phyloP scores from a whole-genome alignment of 257 asterid species.

The Solanum pimpinellifolium region DNA sequence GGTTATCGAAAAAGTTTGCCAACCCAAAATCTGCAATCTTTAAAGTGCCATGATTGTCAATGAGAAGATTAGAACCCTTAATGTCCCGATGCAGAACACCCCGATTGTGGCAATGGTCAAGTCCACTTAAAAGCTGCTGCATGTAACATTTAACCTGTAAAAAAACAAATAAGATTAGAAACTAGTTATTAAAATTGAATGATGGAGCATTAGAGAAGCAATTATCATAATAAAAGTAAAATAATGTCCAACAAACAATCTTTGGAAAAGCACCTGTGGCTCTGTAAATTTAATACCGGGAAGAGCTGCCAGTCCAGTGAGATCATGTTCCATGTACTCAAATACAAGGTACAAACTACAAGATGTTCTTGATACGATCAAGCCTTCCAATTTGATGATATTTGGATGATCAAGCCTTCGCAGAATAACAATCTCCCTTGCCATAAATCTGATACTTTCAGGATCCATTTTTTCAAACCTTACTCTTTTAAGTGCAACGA shows the following conservation, averaged over 20 bases:
- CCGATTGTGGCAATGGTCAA: slow-evolving; percentile 45
- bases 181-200: background rate
- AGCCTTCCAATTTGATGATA: slow-evolving; percentile 10
- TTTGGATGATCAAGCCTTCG: slow-evolving; percentile 19
- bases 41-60: slow-evolving; percentile 30
- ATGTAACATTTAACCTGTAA: slow-evolving; percentile 43
- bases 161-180: background rate
- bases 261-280: slow-evolving; percentile 32
- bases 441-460: slow-evolving; percentile 16
- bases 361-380: slow-evolving; percentile 29
- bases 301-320: slow-evolving; percentile 44
- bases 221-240: background rate
- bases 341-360: slow-evolving; percentile 44
- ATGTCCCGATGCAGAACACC: slow-evolving; percentile 51
- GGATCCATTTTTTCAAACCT: slow-evolving; percentile 7
- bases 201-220: background rate
- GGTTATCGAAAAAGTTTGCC: slow-evolving; percentile 26
- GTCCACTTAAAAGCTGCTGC: slow-evolving; percentile 43
- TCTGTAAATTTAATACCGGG: slow-evolving; percentile 44
- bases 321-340: slow-evolving; percentile 64
- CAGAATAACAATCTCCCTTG: slow-evolving; percentile 22
- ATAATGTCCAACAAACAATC: background rate
- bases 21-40: slow-evolving; percentile 66
- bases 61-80: slow-evolving; percentile 43
- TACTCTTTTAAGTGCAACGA: slow-evolving; percentile 17